Conservation (phyloP, 1,284 basidiomycete genomes). For the Boletellus dicymbophilus region DNA sequence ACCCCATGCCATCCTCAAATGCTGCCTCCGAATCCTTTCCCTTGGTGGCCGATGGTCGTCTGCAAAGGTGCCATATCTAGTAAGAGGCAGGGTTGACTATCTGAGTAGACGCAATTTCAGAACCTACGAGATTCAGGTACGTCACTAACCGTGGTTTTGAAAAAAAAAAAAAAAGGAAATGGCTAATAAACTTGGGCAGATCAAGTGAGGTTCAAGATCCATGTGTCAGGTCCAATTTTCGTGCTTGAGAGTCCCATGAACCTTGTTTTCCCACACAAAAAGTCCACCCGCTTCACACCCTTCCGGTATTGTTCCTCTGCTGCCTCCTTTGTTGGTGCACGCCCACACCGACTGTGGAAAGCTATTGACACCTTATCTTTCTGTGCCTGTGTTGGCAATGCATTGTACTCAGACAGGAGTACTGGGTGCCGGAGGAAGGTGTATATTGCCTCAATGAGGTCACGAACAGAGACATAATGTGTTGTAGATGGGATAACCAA, state of each 20-base stretch:
- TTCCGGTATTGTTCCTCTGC: conserved; percentile 33
- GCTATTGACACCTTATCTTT: conserved; percentile 39
- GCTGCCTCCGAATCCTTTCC: not conserved
- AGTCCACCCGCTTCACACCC: conserved; percentile 47
- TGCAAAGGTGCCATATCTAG: too few species aligned
- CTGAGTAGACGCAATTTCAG: too few species aligned
- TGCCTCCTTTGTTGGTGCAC: conserved; percentile 17
- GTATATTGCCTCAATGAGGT: conserved; percentile 40
- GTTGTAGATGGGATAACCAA: conserved; percentile 30
- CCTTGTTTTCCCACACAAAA: conserved; percentile 38
- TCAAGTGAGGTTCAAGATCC: conserved; percentile 29
- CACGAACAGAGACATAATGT: conserved; percentile 36
- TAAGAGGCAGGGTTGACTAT: too few species aligned
- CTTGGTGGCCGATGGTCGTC: too few species aligned
- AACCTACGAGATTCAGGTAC: too few species aligned
- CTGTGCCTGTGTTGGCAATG: conserved; percentile 34
- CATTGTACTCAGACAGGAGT: conserved; percentile 39
- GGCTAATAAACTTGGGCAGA: not conserved
- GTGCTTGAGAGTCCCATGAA: conserved; percentile 41
- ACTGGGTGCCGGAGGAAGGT: conserved; percentile 40
- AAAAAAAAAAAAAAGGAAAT: not conserved
- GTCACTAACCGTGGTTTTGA: too few species aligned
- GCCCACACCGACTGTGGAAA: conserved; percentile 42
- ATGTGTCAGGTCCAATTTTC: conserved; percentile 29
- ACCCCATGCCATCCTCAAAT: too few species aligned